These are phyloP conservation scores for Neocatenulostroma microsporum DNA, from an alignment of 2,329 filamentous ascomycete genomes.

Conservation along the genomic window DNA sequence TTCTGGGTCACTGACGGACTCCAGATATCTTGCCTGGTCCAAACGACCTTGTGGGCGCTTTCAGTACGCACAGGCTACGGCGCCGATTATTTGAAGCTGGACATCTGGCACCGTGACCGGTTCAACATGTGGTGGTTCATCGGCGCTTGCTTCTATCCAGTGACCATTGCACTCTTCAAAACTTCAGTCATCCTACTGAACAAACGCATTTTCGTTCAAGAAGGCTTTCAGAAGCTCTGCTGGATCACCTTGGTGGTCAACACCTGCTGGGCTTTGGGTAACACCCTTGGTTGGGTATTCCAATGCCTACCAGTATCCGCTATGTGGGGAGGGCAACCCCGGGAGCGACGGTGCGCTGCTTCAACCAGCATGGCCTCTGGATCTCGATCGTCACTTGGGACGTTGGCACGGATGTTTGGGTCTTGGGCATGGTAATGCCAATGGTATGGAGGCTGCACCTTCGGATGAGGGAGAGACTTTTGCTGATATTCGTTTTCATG, in stretches of 20 bases:
- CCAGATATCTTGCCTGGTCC: constrained; percentile 2
- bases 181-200: constrained; percentile 1
- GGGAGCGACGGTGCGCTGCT: neutral
- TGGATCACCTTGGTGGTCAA: constrained; percentile 3
- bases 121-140: constrained; percentile 3
- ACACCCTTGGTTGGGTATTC: constrained; percentile 1
- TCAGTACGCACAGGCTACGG: constrained; percentile 1
- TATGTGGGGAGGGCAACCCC: neutral
- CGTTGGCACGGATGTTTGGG: constrained; percentile 1
- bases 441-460: constrained; percentile 4
- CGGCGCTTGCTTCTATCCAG: neutral
- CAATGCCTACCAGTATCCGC: neutral
- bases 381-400: constrained; percentile 6
- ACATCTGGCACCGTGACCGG: neutral
- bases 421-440: constrained; percentile 1
- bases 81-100: neutral
- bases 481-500: constrained; percentile 1
- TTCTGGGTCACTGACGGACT: neutral
- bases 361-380: constrained; percentile 2
- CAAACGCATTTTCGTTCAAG: constrained; percentile 4
- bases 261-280: constrained; percentile 3
- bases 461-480: neutral
- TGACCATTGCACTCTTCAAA: constrained; percentile 2
- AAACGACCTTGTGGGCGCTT: neutral
- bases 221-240: constrained; percentile 1